Evolutionary conservation across 257 asterid species (phyloP), one percentile per base, ranked within the genome.

Genomic region (Plantago major): DNA sequence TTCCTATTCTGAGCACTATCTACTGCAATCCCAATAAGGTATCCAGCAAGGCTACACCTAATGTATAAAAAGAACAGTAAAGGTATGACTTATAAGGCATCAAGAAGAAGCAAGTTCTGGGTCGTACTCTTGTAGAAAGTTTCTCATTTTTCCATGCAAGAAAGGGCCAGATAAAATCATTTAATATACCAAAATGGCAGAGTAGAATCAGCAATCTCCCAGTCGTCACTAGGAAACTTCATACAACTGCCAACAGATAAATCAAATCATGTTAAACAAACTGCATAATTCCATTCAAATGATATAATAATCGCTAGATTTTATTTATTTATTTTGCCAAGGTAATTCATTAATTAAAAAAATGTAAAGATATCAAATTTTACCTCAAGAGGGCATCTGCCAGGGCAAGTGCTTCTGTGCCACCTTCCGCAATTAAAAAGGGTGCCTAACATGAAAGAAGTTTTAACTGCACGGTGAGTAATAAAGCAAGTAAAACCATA

Each of bases 181-280:
- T 40, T 53, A 50, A 51, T 47, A 64, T 81, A 90, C 97, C 97
- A 90, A 73, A 87, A 90, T 67, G 78, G 97, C 77, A 90, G 75
- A 58, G 97, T 90, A 61, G 91, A 87, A 75, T 87, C 95, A 3
- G 84, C 97, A 52, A 90, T 85, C 65, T 87, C 95, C 95, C 97
- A 90, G 64, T 83, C 95, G 60, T 80, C 95, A 73, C 92, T 75
- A 72, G 88, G 87, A 82, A 82, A 90, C 69, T 85, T 73, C 58
- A 75, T 83, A 64, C 95, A 87, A 59, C 95, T 90, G 89, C 77
- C 82, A 71, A 57, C 54, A 76, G 49, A 68, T 56, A 76, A 14
- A 45, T 49, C 48, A 76, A 14, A 45, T 49, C 48, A 60, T 17
- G 69, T 53, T 65, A 64, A 65, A 60, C 45, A 60, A 71, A 66